Percentiles rank a stretch among this genome's conserved stretches.
These are phyloP conservation scores for Myxozyma udenii DNA, from an alignment of 805 yeast species.

Conservation along the genomic window DNA sequence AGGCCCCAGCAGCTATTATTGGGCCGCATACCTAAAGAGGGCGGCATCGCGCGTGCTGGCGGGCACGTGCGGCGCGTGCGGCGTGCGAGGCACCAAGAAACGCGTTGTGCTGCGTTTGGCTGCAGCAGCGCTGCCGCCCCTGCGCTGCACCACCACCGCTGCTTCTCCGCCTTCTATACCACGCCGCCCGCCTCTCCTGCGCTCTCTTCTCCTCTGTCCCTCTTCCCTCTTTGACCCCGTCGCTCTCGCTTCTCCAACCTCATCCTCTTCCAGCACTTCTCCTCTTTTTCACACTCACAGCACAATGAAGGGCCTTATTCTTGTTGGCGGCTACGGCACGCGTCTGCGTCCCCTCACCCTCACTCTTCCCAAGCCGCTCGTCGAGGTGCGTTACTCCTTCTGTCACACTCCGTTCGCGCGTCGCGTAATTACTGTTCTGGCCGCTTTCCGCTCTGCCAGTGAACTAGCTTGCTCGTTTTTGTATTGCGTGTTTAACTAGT, in stretches of 20 bases:
- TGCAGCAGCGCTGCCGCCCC: neutral
- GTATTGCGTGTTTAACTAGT: too few species aligned
- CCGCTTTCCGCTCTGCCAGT: neutral
- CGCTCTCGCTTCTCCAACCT: slow-evolving; percentile 1
- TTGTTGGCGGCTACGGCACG: slow-evolving; percentile 99
- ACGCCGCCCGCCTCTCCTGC: neutral
- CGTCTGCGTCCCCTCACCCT: slow-evolving; percentile 88
- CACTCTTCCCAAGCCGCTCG: slow-evolving; percentile 37
- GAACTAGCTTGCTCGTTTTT: too few species aligned
- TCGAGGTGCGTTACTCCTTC: slow-evolving; percentile 28
- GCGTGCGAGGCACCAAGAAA: neutral
- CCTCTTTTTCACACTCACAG: too few species aligned
- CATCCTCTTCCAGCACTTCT: neutral
- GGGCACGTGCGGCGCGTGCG: neutral
- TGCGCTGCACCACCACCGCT: slow-evolving; percentile 3
- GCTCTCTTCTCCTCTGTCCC: neutral
- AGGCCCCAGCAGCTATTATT: too few species aligned
- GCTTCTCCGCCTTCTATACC: neutral
- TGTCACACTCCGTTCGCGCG: slow-evolving; percentile 1
- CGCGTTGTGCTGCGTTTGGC: neutral
- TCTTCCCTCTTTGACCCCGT: slow-evolving; percentile 2
- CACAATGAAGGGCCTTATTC: slow-evolving; percentile 54
- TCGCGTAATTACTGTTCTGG: neutral
- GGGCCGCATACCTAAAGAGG: too few species aligned
- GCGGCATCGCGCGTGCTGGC: too few species aligned